Conservation (phyloP, 2,329 filamentous ascomycete genomes). For the Geosmithia flava region DNA sequence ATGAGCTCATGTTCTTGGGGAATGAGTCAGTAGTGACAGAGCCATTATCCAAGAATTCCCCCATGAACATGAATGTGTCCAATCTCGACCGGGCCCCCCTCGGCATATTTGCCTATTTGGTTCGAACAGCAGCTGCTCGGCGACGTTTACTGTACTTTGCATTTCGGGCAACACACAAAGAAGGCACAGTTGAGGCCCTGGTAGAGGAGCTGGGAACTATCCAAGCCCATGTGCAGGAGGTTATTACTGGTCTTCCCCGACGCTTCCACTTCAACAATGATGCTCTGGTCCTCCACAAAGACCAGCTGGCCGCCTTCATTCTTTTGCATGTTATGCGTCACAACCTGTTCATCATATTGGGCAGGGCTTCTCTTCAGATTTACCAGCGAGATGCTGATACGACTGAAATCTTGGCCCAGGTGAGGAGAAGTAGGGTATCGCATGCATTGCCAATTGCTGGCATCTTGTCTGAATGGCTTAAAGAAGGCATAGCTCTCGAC, state of each 20-base stretch:
- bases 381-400: no score
- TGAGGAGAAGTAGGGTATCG: background rate
- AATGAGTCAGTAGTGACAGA: background rate
- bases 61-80: background rate
- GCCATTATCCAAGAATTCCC: background rate
- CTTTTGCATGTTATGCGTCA: background rate
- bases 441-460: background rate
- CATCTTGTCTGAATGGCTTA: background rate
- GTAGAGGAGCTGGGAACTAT: background rate
- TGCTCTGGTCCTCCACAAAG: background rate
- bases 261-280: background rate
- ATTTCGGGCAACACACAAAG: background rate
- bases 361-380: background rate
- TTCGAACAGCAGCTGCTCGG: background rate
- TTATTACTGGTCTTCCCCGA: background rate
- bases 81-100: background rate
- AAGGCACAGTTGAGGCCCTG: background rate
- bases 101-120: background rate
- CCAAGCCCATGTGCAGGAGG: background rate
- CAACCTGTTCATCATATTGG: conserved; percentile 1
- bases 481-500: background rate
- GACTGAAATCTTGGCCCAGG: background rate
- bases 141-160: background rate
- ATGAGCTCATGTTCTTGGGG: background rate
- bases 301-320: background rate